Percentiles rank a stretch among this genome's conserved stretches.
Conservation (phyloP, 2,329 filamentous ascomycete species). For the Aspergillus sp. region DNA sequence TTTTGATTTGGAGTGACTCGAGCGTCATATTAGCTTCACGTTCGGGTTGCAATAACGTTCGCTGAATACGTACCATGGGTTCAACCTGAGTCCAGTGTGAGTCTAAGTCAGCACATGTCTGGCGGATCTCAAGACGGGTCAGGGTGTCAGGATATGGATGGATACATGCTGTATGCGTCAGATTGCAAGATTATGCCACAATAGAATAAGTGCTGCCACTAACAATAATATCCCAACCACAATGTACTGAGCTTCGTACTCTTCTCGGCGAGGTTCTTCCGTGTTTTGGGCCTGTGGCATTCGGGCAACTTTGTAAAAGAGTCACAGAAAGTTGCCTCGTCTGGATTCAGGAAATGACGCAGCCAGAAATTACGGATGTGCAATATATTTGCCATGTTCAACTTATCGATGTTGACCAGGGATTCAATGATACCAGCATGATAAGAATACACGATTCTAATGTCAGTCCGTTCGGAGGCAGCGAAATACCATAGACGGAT, state of each 20-base stretch:
- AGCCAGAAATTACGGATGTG: slow-evolving; percentile 41
- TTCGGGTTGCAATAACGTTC: neutral
- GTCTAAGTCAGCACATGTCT: slow-evolving; percentile 31
- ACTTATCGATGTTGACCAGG: slow-evolving; percentile 11
- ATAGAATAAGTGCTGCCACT: slow-evolving; percentile 4
- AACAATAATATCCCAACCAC: slow-evolving; percentile 34
- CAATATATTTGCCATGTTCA: slow-evolving; percentile 28
- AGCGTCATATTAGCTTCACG: slow-evolving; percentile 2
- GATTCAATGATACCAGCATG: neutral
- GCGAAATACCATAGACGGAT: slow-evolving; percentile 15
- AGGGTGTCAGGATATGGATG: slow-evolving; percentile 26
- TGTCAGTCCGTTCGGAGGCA: slow-evolving; percentile 27
- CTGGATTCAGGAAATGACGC: slow-evolving; percentile 28
- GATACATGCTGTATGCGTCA: slow-evolving; percentile 25
- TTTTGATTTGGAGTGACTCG: slow-evolving; percentile 20
- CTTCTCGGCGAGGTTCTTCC: slow-evolving; percentile 6
- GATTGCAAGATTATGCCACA: too few relatives aligned
- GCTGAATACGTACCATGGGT: slow-evolving; percentile 16
- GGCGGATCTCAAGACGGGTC: slow-evolving; percentile 20
- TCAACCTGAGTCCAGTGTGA: slow-evolving; percentile 17
- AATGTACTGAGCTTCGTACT: slow-evolving; percentile 6
- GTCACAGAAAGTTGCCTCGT: slow-evolving; percentile 21
- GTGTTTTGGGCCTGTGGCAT: slow-evolving; percentile 14
- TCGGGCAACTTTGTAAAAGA: slow-evolving; percentile 15
- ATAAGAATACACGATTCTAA: slow-evolving; percentile 24